phyloP scores from a whole-genome alignment of 2,329 filamentous ascomycete genomes.

The Monosporascus cannonballus region DNA sequence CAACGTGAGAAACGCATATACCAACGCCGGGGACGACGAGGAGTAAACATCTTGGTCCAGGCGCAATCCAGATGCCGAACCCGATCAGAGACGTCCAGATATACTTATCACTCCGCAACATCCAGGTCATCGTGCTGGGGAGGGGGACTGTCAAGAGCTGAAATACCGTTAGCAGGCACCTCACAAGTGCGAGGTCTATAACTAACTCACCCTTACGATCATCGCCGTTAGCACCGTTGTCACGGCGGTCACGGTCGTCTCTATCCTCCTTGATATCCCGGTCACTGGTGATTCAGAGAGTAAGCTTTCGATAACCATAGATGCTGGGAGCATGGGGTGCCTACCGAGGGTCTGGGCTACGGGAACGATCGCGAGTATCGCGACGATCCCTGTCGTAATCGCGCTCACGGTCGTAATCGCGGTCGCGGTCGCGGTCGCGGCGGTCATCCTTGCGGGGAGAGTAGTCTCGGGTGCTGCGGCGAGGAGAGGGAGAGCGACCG shows the following conservation, averaged over 20 bases:
- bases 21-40: conserved; percentile 13
- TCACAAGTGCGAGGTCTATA: conserved; percentile 12
- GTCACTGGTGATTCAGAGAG: conserved; percentile 28
- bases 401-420: conserved; percentile 68
- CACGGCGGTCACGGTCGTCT: conserved; percentile 67
- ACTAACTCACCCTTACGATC: conserved; percentile 73
- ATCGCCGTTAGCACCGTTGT: conserved; percentile 76
- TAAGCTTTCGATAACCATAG: conserved; percentile 4
- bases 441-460: conserved; percentile 87
- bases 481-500: conserved; percentile 71
- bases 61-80: conserved; percentile 9
- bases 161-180: conserved; percentile 10
- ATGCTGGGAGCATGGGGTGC: conserved; percentile 4
- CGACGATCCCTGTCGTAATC: conserved; percentile 46
- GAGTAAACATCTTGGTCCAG: conserved; percentile 8
- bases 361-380: conserved; percentile 58
- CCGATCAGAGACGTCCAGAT: conserved; percentile 7
- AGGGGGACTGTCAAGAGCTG: conserved; percentile 68
- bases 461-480: conserved; percentile 70
- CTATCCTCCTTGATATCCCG: conserved; percentile 58
- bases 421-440: conserved; percentile 72
- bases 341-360: conserved; percentile 53
- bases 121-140: conserved; percentile 91
- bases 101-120: conserved; percentile 66
- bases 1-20: conserved; percentile 15